Base-by-base conservation (phyloP, 2,329 filamentous ascomycete species). In the Talaromyces amestolkiae region DNA sequence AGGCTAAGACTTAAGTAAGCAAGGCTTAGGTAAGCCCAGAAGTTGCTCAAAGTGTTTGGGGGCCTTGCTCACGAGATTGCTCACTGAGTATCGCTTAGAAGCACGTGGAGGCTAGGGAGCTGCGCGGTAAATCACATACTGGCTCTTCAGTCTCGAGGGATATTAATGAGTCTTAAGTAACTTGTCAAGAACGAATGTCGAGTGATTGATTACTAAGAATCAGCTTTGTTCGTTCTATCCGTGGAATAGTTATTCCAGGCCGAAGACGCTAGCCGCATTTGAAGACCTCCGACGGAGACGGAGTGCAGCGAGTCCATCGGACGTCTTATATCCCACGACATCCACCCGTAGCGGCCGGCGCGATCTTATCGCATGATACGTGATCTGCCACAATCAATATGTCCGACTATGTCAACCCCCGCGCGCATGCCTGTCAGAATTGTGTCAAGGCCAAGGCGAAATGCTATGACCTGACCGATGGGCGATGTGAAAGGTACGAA, bases 371-470 rank as follows among this genome's bases (percentile, higher is more conserved):
- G 27, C 27, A 31, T 31, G 27, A 31, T 31, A 31, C 27, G 27
- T 31, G 27, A 31, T 31, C 27, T 31, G 27, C 27, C 8, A 37
- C 13, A 37, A 11, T 13, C 43, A 17, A 39, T 37, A 63, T 63
- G 61, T 49, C 61, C 22, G 61, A 63, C 61, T 63, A 63, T 35
- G 61, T 63, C 15, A 63, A 63, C 47, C 61, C 61, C 37, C 61
- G 61, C 33, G 61, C 61, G 39, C 61, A 63, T 47, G 61, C 61
- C 49, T 63, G 61, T 49, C 61, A 63, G 61, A 63, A 63, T 39
- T 63, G 61, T 41, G 61, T 63, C 24, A 63, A 63, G 61, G 61
- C 61, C 41, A 63, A 63, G 61, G 49, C 61, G 15, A 63, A 63
- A 58, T 63, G 61, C 49, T 63, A 63, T 17, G 61, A 43, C 19